Conservation (phyloP, 2,329 filamentous ascomycete species). For the Hymenotorrendiella dingleyae region DNA sequence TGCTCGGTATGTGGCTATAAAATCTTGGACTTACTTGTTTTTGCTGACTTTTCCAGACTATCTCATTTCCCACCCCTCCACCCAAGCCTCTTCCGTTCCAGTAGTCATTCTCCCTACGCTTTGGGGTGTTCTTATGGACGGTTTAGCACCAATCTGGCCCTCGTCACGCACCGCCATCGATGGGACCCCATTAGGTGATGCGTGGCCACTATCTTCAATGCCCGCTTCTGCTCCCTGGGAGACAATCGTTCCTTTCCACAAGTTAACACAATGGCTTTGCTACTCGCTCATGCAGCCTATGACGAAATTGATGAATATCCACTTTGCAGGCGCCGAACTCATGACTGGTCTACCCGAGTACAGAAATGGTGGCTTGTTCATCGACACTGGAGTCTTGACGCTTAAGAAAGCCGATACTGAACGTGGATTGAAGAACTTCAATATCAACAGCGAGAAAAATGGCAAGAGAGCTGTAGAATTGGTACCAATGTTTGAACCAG, state of each 20-base stretch:
- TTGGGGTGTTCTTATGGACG: conserved; percentile 87
- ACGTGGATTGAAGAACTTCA: conserved; percentile 65
- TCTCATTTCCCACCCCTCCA: conserved; percentile 85
- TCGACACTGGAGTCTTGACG: conserved; percentile 75
- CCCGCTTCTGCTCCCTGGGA: conserved; percentile 67
- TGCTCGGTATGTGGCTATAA: conserved; percentile 64
- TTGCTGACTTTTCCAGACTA: conserved; percentile 57
- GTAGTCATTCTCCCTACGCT: conserved; percentile 82
- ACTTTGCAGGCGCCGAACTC: conserved; percentile 74
- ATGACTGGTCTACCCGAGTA: conserved; percentile 89
- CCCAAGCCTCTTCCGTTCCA: conserved; percentile 80
- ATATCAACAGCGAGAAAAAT: conserved; percentile 64
- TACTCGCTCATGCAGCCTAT: conserved; percentile 93
- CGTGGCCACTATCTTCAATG: conserved; percentile 86
- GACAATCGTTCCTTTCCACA: conserved; percentile 85
- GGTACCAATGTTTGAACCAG: conserved; percentile 64
- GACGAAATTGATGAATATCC: conserved; percentile 70
- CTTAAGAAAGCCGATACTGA: conserved; percentile 65
- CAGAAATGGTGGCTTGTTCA: conserved; percentile 81
- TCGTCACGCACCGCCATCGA: conserved; percentile 79
- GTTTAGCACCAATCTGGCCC: conserved; percentile 84
- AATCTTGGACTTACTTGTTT: background rate
- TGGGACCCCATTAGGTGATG: conserved; percentile 81
- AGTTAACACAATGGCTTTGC: conserved; percentile 89
- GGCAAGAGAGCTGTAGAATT: conserved; percentile 69